These are phyloP conservation scores for Saprolegnia diclina DNA, from an alignment of 352 stramenopile species.

Conservation along the genomic window DNA sequence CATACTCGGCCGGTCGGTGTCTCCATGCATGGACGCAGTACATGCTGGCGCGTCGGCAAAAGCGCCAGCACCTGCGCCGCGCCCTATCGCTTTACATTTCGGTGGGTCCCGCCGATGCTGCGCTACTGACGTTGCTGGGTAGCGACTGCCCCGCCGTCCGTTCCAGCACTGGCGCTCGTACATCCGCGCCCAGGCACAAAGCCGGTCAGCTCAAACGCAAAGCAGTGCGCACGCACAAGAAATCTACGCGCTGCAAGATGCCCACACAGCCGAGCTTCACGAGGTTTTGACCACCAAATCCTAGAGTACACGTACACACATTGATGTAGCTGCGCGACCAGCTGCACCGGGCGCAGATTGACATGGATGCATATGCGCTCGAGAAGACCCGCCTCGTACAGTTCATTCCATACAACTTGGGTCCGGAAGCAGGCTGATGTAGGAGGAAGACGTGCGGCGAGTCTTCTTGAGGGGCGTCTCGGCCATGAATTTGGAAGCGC, in stretches of 20 bases:
- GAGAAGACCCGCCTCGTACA: constrained; percentile 10
- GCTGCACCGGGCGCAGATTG: background rate
- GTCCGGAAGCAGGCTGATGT: background rate
- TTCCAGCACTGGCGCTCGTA: background rate
- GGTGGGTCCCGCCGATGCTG: background rate
- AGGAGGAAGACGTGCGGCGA: constrained; percentile 25
- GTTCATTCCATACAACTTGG: background rate
- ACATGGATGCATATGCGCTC: constrained; percentile 14
- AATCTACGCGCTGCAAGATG: background rate
- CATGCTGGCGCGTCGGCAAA: no score
- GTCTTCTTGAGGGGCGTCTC: constrained; percentile 25
- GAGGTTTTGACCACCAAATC: no score
- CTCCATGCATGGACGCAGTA: no score
- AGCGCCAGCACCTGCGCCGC: no score
- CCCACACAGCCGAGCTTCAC: background rate
- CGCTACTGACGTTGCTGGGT: background rate
- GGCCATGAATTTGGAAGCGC: constrained; percentile 26
- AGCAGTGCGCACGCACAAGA: background rate
- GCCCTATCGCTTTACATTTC: background rate
- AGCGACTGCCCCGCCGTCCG: background rate
- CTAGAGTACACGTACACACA: no score
- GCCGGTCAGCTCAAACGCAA: background rate
- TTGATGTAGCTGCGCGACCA: constrained; percentile 11
- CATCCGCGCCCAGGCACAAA: background rate
- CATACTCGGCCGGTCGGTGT: no score